Evolutionary conservation across 805 yeast species (phyloP).

Genomic region (Sugiyamaella boreocaroliniensis): DNA sequence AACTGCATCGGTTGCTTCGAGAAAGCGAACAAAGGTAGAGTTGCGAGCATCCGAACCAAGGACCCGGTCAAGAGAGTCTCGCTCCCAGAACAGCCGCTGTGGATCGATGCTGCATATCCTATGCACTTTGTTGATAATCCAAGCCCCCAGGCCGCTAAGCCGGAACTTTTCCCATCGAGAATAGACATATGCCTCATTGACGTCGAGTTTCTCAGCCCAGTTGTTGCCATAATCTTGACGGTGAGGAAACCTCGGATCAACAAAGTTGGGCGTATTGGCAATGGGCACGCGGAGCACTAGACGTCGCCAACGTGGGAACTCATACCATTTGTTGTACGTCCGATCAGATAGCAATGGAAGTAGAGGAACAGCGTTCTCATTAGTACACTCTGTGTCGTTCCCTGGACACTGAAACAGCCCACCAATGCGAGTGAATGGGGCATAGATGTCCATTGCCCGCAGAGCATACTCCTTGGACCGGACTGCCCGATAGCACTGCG

Average conservation of each 20-base stretch:
- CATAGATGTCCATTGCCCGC: slow-evolving; percentile 39
- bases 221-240: slow-evolving; percentile 6
- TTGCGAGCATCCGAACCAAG: slow-evolving; percentile 3
- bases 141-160: slow-evolving; percentile 30
- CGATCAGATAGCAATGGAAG: slow-evolving; percentile 57
- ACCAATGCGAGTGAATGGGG: slow-evolving; percentile 58
- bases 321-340: slow-evolving; percentile 41
- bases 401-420: slow-evolving; percentile 49
- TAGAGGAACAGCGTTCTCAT: slow-evolving; percentile 36
- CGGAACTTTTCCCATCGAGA: slow-evolving; percentile 33
- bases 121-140: slow-evolving; percentile 20
- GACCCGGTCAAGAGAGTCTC: slow-evolving; percentile 12
- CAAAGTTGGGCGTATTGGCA: slow-evolving; percentile 43
- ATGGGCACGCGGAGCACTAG: slow-evolving; percentile 50
- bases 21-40: not conserved
- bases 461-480: slow-evolving; percentile 50
- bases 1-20: not conserved
- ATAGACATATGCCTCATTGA: slow-evolving; percentile 45
- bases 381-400: slow-evolving; percentile 13
- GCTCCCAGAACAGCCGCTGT: slow-evolving; percentile 20
- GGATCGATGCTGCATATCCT: slow-evolving; percentile 13
- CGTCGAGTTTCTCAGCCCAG: slow-evolving; percentile 33
- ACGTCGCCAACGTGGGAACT: slow-evolving; percentile 15
- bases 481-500: slow-evolving; percentile 49
- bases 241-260: slow-evolving; percentile 22